These are phyloP conservation scores for Kodamaea anthophila DNA, from an alignment of 1,139 yeast species.

Conservation along the genomic window DNA sequence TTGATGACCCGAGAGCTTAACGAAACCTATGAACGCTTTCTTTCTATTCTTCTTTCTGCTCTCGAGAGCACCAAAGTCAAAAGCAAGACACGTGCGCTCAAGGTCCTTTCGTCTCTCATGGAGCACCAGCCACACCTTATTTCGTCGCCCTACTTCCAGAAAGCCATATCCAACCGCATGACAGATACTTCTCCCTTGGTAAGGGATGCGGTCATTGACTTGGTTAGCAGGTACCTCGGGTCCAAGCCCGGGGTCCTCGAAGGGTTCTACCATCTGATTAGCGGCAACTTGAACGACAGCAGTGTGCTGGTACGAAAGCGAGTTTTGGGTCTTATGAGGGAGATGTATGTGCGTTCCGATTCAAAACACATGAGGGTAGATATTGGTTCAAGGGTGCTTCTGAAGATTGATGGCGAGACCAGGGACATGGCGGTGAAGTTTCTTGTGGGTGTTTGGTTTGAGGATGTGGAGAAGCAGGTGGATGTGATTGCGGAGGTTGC, in stretches of 20 bases:
- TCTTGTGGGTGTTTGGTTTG: conserved; percentile 44
- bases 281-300: conserved; percentile 48
- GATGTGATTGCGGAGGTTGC: conserved; percentile 35
- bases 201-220: conserved; percentile 68
- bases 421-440: conserved; percentile 36
- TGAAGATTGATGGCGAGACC: conserved; percentile 61
- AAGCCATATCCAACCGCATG: conserved; percentile 46
- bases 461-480: conserved; percentile 9
- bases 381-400: conserved; percentile 46
- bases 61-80: conserved; percentile 52
- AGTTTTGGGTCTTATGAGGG: conserved; percentile 47
- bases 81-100: conserved; percentile 59
- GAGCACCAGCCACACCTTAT: conserved; percentile 49
- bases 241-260: conserved; percentile 39
- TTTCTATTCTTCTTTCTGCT: conserved; percentile 42
- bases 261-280: conserved; percentile 45
- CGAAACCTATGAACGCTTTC: conserved; percentile 46
- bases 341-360: conserved; percentile 37
- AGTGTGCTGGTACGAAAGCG: conserved; percentile 63
- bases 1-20: conserved; percentile 28
- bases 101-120: conserved; percentile 41
- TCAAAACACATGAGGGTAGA: conserved; percentile 29
- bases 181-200: conserved; percentile 64
- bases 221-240: conserved; percentile 48
- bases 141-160: conserved; percentile 43